Conservation (phyloP, 2,329 filamentous ascomycete genomes). For the Xylariaceae sp. region DNA sequence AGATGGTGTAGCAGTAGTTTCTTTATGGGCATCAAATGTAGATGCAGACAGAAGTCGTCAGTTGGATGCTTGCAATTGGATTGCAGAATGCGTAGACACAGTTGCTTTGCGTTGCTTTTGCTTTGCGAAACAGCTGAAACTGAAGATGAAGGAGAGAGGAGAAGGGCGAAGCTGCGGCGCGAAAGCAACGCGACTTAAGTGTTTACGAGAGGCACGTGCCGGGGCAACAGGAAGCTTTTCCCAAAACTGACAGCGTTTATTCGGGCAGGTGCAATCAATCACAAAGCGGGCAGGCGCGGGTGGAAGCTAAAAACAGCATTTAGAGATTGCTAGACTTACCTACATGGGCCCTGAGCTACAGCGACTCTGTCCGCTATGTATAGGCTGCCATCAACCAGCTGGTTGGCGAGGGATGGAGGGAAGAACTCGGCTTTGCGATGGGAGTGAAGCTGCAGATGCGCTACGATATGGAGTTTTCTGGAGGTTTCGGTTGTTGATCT, state of each 20-base stretch:
- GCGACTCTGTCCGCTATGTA: background rate
- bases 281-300: no score
- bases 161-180: no score
- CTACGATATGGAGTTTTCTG: constrained; percentile 20
- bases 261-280: background rate
- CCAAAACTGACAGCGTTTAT: background rate
- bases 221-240: background rate
- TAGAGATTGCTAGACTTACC: constrained; percentile 13
- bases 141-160: no score
- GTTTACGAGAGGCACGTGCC: constrained; percentile 1
- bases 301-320: no score
- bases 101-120: no score
- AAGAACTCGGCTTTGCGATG: background rate
- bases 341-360: background rate
- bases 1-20: no score
- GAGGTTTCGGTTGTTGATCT: constrained; percentile 20
- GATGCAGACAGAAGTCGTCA: background rate
- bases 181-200: no score
- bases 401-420: background rate
- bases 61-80: background rate
- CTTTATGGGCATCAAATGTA: no score
- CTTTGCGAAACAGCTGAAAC: no score
- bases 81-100: background rate
- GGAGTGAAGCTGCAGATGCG: constrained; percentile 11
- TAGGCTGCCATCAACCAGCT: background rate